Base-by-base conservation (phyloP, 139 green algal genomes). In the Raphidocelis subcapitata region DNA sequence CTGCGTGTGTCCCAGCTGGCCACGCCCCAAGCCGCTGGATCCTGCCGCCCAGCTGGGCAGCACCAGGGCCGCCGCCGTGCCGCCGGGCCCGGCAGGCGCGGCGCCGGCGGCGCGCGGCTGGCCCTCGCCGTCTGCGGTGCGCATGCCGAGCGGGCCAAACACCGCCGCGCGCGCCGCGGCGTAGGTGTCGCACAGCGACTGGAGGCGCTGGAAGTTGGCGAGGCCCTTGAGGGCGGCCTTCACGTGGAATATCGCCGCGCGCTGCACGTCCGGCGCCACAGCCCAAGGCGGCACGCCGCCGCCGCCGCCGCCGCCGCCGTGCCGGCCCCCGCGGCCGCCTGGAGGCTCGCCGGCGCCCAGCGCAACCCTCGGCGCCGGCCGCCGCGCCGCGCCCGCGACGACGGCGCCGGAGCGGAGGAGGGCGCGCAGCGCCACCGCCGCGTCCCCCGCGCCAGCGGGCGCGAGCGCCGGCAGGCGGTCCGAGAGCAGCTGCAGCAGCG, bases 241-340 rank as follows among this genome's bases (percentile, higher is more conserved):
- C 26, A 75, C 44, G 57, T 75, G 69, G 26, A 75, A 75, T 37
- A 75, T 32, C 3, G 69, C 69, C 57, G 67, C 69, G 21, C 67
- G 52, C n/a, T 67, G 69, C 57, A 60, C 69, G 24, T 28, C 36
- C 31, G 28, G 44, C 16, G 23, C 10, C 26, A 67, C 69, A n/a
- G 56, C 36, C 51, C 28, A 35, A 16, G 29, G 31, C 26, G 36
- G 49, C 29, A 29, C 57, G 26, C 14, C 57, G 28, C 57, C 29
- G 8, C 5, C 57, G 10, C n/a, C 8, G 28, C 32, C 32, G 65
- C 36, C 24, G 21, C 52, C 35, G 35, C 2, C 1, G 69, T 35
- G 12, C 32, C 36, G 3, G 60, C 26, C 18, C 31, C 46, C 4
- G 44, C 8, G 24, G 69, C 37, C 26, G 59, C 20, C 56, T 60